Evolutionary conservation across 176 grass and related monocot species (phyloP).

Genomic region (Alopecurus myosuroides): DNA sequence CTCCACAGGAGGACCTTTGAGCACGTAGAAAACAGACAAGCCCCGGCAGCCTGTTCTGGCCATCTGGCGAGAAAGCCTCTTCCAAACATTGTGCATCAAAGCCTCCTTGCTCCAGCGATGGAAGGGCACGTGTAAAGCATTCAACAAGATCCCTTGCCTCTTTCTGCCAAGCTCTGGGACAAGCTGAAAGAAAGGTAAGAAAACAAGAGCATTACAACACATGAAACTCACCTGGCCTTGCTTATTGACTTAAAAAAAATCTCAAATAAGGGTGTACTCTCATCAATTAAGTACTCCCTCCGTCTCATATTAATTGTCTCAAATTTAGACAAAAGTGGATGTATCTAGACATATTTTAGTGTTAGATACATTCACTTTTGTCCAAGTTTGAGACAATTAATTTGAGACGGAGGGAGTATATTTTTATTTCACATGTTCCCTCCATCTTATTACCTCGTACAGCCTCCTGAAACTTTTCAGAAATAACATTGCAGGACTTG

Average conservation of each 20-base stretch:
- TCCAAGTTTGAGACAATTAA: too few relatives aligned
- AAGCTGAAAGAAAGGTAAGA: neutral
- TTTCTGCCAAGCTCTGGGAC: neutral
- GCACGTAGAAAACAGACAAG: conserved; percentile 21
- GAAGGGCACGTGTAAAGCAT: conserved; percentile 17
- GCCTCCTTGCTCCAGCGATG: conserved; percentile 15
- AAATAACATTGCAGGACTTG: neutral
- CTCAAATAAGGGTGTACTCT: conserved; percentile 5
- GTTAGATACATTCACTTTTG: too few relatives aligned
- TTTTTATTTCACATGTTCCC: neutral
- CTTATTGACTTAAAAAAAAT: conserved; percentile 26
- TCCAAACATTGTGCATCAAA: conserved; percentile 21
- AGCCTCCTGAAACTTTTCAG: neutral
- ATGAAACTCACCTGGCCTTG: conserved; percentile 28
- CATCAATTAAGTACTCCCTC: too few relatives aligned
- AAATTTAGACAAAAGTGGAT: too few relatives aligned
- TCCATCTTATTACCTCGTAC: neutral
- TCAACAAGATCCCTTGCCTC: conserved; percentile 8
- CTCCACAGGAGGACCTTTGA: neutral
- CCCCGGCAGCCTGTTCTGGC: conserved; percentile 13
- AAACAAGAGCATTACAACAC: neutral
- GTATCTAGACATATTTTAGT: too few relatives aligned
- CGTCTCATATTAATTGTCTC: too few relatives aligned
- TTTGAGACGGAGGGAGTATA: too few relatives aligned
- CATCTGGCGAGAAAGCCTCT: too few relatives aligned